Base-by-base conservation (phyloP, 495 filamentous ascomycete species). In the Elasticomyces elasticus region DNA sequence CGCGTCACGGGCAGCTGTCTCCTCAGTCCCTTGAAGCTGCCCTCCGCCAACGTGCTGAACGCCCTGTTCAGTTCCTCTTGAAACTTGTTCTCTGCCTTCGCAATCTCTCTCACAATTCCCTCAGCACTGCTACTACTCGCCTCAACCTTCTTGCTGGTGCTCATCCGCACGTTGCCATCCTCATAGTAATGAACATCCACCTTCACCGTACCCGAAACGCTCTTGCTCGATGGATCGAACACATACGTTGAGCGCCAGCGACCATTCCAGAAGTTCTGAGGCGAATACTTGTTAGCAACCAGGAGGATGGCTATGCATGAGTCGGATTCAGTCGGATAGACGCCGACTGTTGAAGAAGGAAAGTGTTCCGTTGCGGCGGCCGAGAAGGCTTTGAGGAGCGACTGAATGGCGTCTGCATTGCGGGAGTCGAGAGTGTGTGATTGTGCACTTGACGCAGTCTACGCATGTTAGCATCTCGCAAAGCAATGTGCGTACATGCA, bases 161-260 rank as follows among this genome's bases (percentile, higher is more conserved):
- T 76, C 40, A 99, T 77, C 1, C 92, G 81, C 41, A 99, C 94
- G 64, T 99, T 99, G 37, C 94, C 94, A 70, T 99, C 94, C 71
- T 99, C 94, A 76, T 97, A 99, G 79, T 99, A 99, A 76, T 99
- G 94, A 42, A 99, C 91, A 65, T 92, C 86, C 28, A 89, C 84
- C 60, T 85, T 85, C 65, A 90, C 78, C 50, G 70, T 74, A 49
- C 86, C 86, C 11, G 76, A 74, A 12, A 90, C 72, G 42, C 68
- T 76, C 65, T 66, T 79, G 49, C 71, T 80, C 59, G 69, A 74
- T 63, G 84, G 84, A 56, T 76, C 73, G 70, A 85, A 84, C 67
- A 84, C 79, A 73, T 96, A 97, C 46, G 82, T 77, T 37, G 87
- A 87, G 55, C 94, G 88, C 84, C 90, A 96, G 53, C 94, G 87